Evolutionary conservation across 257 asterid species (phyloP), one percentile per base, ranked within the genome.

Genomic region (Penstemon davidsonii): DNA sequence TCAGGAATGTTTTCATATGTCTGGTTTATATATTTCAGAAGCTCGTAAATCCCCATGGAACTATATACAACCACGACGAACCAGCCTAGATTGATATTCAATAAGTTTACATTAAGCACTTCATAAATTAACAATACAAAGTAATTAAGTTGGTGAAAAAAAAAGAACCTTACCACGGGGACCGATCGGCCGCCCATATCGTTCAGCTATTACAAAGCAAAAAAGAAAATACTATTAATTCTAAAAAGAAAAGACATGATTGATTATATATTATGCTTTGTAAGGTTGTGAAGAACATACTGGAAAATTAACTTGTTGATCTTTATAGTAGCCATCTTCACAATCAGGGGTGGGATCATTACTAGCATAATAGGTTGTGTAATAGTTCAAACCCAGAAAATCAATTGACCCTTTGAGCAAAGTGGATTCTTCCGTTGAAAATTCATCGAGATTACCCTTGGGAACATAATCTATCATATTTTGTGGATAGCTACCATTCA

Each of bases 311-410:
- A 71, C 39, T 51, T 50, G 68, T 62, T 78, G 79, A 64, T 73
- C 79, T 39, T 39, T 64, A 10, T 53, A 69, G 62, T 75, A 73
- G 75, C 77, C 74, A 40, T 70, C 63, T 60, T 45, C 38, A 15
- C 59, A 12, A 33, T 66, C 49, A 41, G 78, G 74, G 25, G 37
- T 58, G 58, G 50, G 13, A 18, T 71, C 68, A 68, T 73, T 43
- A 13, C 58, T 43, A 0, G 69, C 83, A 55, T 78, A 81, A 44
- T 66, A 72, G 51, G 77, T 70, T 0, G 79, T 78, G 38, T 81
- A 81, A 43, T 81, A 78, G 53, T 81, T 81, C 38, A 78, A 67
- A 0, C 86, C 86, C 19, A 78, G 42, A 72, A 72, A 81, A 49
- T 78, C 86, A 43, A 75, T 53, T 7, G 83, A 78, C 6, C 83